A percentile compares a stretch with the other conserved stretches of the same genome.
phyloP scores from a whole-genome alignment of 805 yeast species.

The Metschnikowia kunwiensis region DNA sequence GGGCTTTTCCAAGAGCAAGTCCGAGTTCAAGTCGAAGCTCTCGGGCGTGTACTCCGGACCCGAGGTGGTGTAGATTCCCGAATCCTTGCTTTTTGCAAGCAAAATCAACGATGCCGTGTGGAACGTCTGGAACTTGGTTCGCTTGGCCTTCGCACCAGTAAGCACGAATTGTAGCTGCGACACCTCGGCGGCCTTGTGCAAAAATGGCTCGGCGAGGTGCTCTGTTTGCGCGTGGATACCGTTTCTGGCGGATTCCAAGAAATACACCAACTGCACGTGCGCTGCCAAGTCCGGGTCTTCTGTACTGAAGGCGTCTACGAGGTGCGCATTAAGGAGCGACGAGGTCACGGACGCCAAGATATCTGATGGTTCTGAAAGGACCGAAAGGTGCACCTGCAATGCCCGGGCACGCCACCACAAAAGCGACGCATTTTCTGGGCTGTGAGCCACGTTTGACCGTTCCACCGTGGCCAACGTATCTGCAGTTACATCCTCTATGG shows the following conservation, averaged over 20 bases:
- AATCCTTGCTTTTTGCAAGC: slow-evolving; percentile 55
- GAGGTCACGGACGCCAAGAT: slow-evolving; percentile 42
- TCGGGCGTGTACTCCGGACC: slow-evolving; percentile 44
- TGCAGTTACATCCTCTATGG: slow-evolving; percentile 28
- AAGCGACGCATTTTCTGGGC: slow-evolving; percentile 45
- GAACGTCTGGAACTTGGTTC: slow-evolving; percentile 76
- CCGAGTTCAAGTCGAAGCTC: slow-evolving; percentile 65
- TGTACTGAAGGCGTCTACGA: slow-evolving; percentile 26
- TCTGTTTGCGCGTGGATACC: slow-evolving; percentile 64
- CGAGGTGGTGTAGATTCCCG: slow-evolving; percentile 22
- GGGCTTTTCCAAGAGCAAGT: slow-evolving; percentile 72
- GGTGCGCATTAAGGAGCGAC: slow-evolving; percentile 34
- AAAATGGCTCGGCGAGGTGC: slow-evolving; percentile 52
- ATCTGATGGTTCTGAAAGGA: slow-evolving; percentile 62
- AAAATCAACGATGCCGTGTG: slow-evolving; percentile 73
- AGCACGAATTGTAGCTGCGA: slow-evolving; percentile 62
- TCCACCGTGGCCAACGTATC: slow-evolving; percentile 10
- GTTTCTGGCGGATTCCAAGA: slow-evolving; percentile 66
- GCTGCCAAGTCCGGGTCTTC: slow-evolving; percentile 29
- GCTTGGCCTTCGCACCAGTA: slow-evolving; percentile 85
- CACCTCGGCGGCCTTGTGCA: slow-evolving; percentile 53
- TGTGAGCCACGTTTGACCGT: slow-evolving; percentile 13
- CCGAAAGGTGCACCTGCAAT: slow-evolving; percentile 58
- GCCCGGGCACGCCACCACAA: slow-evolving; percentile 79
- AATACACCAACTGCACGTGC: slow-evolving; percentile 46